These are phyloP conservation scores for Flaveria linearis DNA, from an alignment of 129 eudicot genomes.

Conservation along the genomic window DNA sequence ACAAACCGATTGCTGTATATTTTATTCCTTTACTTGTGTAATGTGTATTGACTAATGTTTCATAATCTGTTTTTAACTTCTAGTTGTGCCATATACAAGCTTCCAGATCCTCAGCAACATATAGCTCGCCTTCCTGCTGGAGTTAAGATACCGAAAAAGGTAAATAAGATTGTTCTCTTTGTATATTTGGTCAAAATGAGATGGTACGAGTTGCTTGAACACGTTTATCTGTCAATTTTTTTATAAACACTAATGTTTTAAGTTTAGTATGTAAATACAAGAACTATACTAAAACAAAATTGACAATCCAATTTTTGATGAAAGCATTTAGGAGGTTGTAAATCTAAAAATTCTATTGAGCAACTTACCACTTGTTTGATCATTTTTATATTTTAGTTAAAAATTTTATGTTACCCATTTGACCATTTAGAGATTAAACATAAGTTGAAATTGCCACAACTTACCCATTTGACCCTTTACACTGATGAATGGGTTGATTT, in stretches of 20 bases:
- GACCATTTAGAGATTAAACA: background rate
- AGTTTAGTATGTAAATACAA: background rate
- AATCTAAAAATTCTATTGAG: background rate
- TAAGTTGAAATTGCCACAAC: background rate
- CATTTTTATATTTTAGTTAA: background rate
- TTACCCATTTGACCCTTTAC: background rate
- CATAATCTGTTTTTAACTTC: background rate
- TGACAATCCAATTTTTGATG: background rate
- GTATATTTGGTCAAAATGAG: background rate
- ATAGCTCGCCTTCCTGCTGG: constrained; percentile 65
- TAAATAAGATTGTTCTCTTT: constrained; percentile 14
- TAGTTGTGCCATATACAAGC: constrained; percentile 86
- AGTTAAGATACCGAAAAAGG: constrained; percentile 73
- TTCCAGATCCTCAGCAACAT: constrained; percentile 73
- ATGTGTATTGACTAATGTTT: background rate
- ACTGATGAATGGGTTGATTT: background rate
- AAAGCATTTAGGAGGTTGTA: constrained; percentile 8
- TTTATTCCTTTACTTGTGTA: background rate
- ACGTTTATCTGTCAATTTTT: background rate
- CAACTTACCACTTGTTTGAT: background rate
- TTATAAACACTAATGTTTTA: background rate
- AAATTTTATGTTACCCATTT: background rate
- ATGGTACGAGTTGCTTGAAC: background rate
- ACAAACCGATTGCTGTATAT: background rate
- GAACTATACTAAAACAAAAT: background rate